Conservation (phyloP, 2,329 filamentous ascomycete genomes). For the Pseudopyricularia javanii region DNA sequence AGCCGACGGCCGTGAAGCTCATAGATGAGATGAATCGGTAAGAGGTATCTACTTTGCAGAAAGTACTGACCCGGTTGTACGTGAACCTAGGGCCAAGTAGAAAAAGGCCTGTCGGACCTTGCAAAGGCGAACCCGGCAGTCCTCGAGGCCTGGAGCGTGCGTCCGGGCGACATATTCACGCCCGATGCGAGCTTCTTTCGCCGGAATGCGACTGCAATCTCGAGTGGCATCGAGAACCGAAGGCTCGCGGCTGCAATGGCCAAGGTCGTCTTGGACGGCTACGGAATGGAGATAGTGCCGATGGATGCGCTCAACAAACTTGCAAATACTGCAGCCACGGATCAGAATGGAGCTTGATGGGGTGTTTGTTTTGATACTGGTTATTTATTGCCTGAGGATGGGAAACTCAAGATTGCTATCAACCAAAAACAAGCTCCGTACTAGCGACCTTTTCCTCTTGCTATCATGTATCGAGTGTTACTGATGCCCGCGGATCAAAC, state of each 20-base stretch:
- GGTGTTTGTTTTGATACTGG: too few species aligned
- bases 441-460: neutral
- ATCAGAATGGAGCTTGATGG: neutral
- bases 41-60: too few species aligned
- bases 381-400: too few species aligned
- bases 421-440: too few species aligned
- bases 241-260: conserved; percentile 23
- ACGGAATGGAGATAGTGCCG: conserved; percentile 20
- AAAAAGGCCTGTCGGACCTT: conserved; percentile 24
- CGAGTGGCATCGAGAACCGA: conserved; percentile 18
- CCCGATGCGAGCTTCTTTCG: conserved; percentile 13
- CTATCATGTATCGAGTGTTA: neutral
- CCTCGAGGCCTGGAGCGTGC: conserved; percentile 23
- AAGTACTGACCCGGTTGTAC: neutral
- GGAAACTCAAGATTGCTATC: too few species aligned
- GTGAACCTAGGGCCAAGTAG: conserved; percentile 18
- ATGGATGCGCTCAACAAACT: neutral
- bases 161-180: conserved; percentile 20
- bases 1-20: neutral
- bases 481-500: conserved; percentile 24
- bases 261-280: conserved; percentile 21
- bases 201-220: conserved; percentile 15
- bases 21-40: conserved; percentile 6
- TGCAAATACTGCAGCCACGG: neutral
- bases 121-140: conserved; percentile 16